Base-by-base conservation (phyloP, 768 basidiomycete species). In the Melanogaster broomeanus region DNA sequence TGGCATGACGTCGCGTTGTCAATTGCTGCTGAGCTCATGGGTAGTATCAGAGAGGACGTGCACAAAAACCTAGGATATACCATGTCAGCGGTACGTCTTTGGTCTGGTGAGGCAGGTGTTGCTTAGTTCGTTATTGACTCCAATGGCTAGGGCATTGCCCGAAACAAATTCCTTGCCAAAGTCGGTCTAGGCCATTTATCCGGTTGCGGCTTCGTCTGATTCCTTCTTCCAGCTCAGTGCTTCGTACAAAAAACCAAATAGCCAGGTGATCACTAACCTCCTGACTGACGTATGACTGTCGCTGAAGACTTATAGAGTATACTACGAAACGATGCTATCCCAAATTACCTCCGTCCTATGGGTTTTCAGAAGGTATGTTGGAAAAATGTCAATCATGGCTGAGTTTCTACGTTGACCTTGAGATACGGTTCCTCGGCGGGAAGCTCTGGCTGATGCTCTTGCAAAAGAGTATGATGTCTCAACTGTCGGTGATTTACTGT, bases 81-180 rank as follows among this genome's bases (percentile, higher is more conserved):
- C n/a, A 93, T 88, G 38, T 94, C 92, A 45, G 93, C 94, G 12
- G 93, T 93, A 59, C 58, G 87, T 72, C 45, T 42, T 33, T 2
- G 16, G 11, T 38, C 22, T 49, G 28, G 18, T 46, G 16, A 42
- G 6, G 8, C 13, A 4, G 3, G 38, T 25, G 37, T 24, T 13
- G 11, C n/a, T n/a, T n/a, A n/a, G 4, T 41, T 22, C 39, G 16
- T 41, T 30, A 28, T 42, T 43, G 21, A 43, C 10, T 31, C 28
- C 18, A 38, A 24, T 41, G 35, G 13, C 3, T 30, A 94, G 92
- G 94, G 94, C 2, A 85, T 98, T 50, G 84, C 92, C 13, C 79
- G 93, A 62, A 98, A 96, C 64, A 97, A 98, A 67, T 95, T 95
- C 60, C 77, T 98, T 22, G 90, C 97, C 0, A 99, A 99, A 80